Conservation (phyloP, 192 early-diverging fungal species). For the Coemansia asiatica region DNA sequence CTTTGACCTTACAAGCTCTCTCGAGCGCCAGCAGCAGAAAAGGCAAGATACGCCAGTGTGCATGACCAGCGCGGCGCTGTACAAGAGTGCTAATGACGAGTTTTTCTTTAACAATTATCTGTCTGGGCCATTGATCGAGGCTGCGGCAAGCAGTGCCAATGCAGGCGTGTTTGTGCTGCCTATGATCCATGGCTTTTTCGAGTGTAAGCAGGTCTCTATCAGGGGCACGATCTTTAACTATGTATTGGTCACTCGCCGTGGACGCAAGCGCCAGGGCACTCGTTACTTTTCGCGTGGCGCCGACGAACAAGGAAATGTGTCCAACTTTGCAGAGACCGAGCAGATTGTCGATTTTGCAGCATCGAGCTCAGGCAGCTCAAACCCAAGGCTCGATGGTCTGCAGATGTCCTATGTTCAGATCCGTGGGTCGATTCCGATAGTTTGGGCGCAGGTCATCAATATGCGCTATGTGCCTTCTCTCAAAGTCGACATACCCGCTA, state of each 20-base stretch:
- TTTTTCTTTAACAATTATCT: constrained; percentile 93
- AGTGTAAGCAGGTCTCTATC: constrained; percentile 58
- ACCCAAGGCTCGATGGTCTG: constrained; percentile 26
- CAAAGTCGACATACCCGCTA: constrained; percentile 61
- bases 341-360: constrained; percentile 76
- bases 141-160: constrained; percentile 2
- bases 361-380: constrained; percentile 14
- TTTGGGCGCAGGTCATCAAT: constrained; percentile 92
- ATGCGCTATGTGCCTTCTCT: constrained; percentile 89
- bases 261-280: constrained; percentile 79
- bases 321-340: constrained; percentile 98
- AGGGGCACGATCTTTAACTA: constrained; percentile 75
- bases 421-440: constrained; percentile 92
- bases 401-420: constrained; percentile 84
- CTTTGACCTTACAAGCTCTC: constrained; percentile 81
- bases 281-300: constrained; percentile 93
- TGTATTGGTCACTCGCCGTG: constrained; percentile 79
- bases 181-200: constrained; percentile 85
- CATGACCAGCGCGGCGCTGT: constrained; percentile 15
- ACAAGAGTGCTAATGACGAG: constrained; percentile 73
- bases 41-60: constrained; percentile 1
- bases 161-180: constrained; percentile 83
- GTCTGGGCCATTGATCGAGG: constrained; percentile 66
- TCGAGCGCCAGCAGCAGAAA: constrained; percentile 67
- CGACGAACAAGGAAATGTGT: constrained; percentile 87